phyloP scores from a whole-genome alignment of 2,329 filamentous ascomycete species.

The Aspergillus calidoustus region DNA sequence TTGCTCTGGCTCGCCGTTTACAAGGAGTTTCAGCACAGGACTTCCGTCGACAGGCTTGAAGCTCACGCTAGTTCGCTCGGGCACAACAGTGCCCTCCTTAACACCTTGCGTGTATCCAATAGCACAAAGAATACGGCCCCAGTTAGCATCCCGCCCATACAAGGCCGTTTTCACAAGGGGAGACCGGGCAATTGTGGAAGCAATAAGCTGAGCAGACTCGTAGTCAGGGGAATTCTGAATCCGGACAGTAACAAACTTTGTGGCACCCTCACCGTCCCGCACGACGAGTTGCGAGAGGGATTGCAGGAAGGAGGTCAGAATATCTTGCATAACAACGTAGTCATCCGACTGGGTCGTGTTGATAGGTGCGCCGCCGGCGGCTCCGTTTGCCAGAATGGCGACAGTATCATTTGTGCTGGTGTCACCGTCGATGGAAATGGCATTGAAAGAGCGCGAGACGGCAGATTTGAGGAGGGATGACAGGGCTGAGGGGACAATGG shows the following conservation, averaged over 20 bases:
- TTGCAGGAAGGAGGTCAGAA: conserved; percentile 77
- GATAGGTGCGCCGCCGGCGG: conserved; percentile 74
- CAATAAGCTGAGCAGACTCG: conserved; percentile 75
- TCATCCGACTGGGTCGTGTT: conserved; percentile 59
- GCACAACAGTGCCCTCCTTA: conserved; percentile 52
- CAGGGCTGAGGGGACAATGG: conserved; percentile 71
- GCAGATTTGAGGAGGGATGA: conserved; percentile 72
- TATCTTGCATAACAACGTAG: conserved; percentile 70
- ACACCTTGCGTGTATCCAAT: conserved; percentile 74
- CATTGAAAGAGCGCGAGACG: conserved; percentile 88
- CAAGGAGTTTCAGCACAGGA: conserved; percentile 60
- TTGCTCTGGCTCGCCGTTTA: conserved; percentile 64
- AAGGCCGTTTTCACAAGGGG: conserved; percentile 96
- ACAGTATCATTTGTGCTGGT: conserved; percentile 98
- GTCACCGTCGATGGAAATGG: conserved; percentile 95
- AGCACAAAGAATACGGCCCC: conserved; percentile 95
- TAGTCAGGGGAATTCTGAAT: conserved; percentile 75
- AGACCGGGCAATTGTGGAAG: conserved; percentile 84
- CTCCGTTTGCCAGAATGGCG: conserved; percentile 92
- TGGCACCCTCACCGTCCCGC: conserved; percentile 94
- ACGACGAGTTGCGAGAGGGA: conserved; percentile 92
- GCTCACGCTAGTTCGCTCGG: conserved; percentile 62
- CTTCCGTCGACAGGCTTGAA: conserved; percentile 65
- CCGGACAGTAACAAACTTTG: conserved; percentile 94
- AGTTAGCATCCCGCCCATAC: conserved; percentile 97